Evolutionary conservation across 1,139 yeast genomes (phyloP), one percentile per base, ranked within the genome.

Genomic region (Debaryomyces sp.): DNA sequence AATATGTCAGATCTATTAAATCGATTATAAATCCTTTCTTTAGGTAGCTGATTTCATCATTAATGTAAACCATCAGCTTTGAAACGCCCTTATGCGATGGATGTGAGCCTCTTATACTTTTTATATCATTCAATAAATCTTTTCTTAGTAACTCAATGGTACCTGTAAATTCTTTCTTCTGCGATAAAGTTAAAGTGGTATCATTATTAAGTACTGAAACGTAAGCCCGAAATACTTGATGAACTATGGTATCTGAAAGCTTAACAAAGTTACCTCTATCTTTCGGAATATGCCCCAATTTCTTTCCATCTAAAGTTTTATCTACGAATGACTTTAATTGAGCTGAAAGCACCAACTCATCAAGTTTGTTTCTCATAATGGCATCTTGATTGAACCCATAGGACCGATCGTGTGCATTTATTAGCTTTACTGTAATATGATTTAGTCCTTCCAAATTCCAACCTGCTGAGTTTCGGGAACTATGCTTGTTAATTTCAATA

Each of bases 11-110:
- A 23, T 54, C 52, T 30, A 55, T 48, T 36, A 60, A 38, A 38
- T 64, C 68, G 39, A 63, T 51, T 44, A 68, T 54, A 43, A 57
- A 63, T 1, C 57, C 60, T 43, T 60, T 62, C 48, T 65, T 66
- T 47, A 67, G 50, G 47, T 62, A 63, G 32, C 55, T 60, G 4
- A 57, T 45, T 49, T 67, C 65, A 42, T 67, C 70, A 34, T 54
- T 57, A 17, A 54, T 47, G 45, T 50, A 58, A 23, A 59, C 47
- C 34, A 56, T 58, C 27, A 53, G 54, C 43, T 49, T 49, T 33
- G 40, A 44, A 23, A 53, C 44, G 13, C 36, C 44, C 32, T 46
- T 36, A n/a, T 46, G 38, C 32, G 38, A 41, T 26, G 41, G 49
- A n/a, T 22, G 44, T 24, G 22, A 35, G 4, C 39, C 46, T 36